These are phyloP conservation scores for Xylaria sp. DNA, from an alignment of 2,329 filamentous ascomycete species.

Conservation along the genomic window DNA sequence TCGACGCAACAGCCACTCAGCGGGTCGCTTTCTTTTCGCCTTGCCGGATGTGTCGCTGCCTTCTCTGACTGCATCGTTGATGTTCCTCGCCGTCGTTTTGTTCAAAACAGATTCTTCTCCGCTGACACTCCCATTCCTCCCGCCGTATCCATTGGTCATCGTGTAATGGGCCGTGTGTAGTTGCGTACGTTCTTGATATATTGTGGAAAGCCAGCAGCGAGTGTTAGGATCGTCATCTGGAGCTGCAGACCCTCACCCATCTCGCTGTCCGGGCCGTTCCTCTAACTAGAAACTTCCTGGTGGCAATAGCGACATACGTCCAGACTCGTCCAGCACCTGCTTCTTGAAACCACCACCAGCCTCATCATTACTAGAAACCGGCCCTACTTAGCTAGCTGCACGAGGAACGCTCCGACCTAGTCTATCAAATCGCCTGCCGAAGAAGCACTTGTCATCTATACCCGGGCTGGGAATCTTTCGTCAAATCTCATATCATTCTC, in stretches of 20 bases:
- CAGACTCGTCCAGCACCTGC: neutral
- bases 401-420: neutral
- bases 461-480: neutral
- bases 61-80: slow-evolving; percentile 15
- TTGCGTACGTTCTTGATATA: neutral
- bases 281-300: neutral
- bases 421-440: neutral
- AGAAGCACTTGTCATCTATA: slow-evolving; percentile 2
- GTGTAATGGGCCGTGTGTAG: slow-evolving; percentile 8
- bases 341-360: slow-evolving; percentile 8
- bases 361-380: slow-evolving; percentile 1
- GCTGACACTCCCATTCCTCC: slow-evolving; percentile 1
- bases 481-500: slow-evolving; percentile 9
- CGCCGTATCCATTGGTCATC: neutral
- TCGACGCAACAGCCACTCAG: slow-evolving; percentile 20
- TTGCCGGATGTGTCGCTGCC: slow-evolving; percentile 19
- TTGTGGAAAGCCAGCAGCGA: slow-evolving; percentile 14
- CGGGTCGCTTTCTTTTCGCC: slow-evolving; percentile 22
- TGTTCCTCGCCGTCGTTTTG: neutral
- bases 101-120: neutral
- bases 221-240: neutral
- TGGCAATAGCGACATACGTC: neutral
- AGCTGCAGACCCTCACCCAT: slow-evolving; percentile 4
- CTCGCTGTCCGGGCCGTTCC: neutral
- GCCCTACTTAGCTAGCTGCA: neutral